Percentiles rank a stretch among this genome's conserved stretches.
Conservation (phyloP, 2,329 filamentous ascomycete species). For the Calonectria pseudoturangicola region DNA sequence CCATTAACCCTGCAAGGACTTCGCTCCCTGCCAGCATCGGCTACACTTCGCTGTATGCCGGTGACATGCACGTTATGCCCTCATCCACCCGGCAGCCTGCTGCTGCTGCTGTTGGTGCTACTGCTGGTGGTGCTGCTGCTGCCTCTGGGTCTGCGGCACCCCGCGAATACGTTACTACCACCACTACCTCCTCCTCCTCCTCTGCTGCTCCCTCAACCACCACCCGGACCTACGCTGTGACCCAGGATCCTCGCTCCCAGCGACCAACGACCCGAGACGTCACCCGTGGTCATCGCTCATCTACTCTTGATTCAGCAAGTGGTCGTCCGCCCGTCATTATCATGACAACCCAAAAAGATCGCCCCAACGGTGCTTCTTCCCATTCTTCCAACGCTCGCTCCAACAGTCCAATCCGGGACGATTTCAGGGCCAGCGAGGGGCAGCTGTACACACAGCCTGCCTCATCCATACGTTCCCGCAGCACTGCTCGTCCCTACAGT, state of each 20-base stretch:
- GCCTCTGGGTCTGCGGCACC: slow-evolving; percentile 48
- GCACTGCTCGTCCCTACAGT: slow-evolving; percentile 68
- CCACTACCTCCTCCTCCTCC: slow-evolving; percentile 58
- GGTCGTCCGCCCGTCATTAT: slow-evolving; percentile 73
- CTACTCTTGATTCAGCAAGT: slow-evolving; percentile 69
- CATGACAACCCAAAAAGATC: slow-evolving; percentile 70
- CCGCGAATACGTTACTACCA: slow-evolving; percentile 58
- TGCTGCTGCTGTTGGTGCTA: slow-evolving; percentile 41
- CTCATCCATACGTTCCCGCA: slow-evolving; percentile 72
- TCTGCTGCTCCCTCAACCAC: slow-evolving; percentile 64
- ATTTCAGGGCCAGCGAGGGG: slow-evolving; percentile 71
- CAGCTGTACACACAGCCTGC: slow-evolving; percentile 75
- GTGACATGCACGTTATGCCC: slow-evolving; percentile 74
- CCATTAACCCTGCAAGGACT: slow-evolving; percentile 69
- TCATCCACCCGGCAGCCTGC: slow-evolving; percentile 57
- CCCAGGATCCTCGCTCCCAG: slow-evolving; percentile 70
- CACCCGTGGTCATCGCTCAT: slow-evolving; percentile 67
- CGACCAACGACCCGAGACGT: slow-evolving; percentile 69
- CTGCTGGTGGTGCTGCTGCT: slow-evolving; percentile 43
- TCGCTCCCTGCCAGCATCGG: slow-evolving; percentile 72
- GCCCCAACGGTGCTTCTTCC: slow-evolving; percentile 63
- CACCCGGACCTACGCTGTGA: slow-evolving; percentile 74
- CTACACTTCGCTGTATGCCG: slow-evolving; percentile 70
- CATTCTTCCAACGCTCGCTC: slow-evolving; percentile 60
- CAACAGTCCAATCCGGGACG: slow-evolving; percentile 70